Evolutionary conservation across 2,329 filamentous ascomycete genomes (phyloP).

Genomic region (Cyanodermella asteris): DNA sequence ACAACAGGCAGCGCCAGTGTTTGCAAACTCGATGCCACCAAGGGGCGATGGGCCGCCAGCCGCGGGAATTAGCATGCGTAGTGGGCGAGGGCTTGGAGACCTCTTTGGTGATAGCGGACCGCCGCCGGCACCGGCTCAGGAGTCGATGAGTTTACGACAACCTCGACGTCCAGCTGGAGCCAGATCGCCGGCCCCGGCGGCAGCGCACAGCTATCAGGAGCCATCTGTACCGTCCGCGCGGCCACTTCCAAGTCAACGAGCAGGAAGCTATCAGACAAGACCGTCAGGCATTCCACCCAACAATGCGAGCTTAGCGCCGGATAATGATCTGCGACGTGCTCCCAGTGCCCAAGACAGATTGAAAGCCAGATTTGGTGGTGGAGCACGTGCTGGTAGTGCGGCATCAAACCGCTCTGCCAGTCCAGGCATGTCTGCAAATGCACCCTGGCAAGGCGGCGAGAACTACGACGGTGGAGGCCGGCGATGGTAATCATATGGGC

Average conservation of each 20-base stretch:
- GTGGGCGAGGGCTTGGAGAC: too few species aligned
- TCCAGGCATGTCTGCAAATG: too few species aligned
- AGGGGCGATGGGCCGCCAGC: too few species aligned
- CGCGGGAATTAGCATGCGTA: too few species aligned
- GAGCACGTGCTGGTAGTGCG: slow-evolving; percentile 15
- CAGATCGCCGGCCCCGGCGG: too few species aligned
- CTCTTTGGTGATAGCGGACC: slow-evolving; percentile 29
- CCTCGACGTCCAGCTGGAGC: too few species aligned
- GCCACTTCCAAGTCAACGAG: slow-evolving; percentile 49
- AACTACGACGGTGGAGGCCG: too few species aligned
- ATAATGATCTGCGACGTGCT: slow-evolving; percentile 21
- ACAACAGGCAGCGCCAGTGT: slow-evolving; percentile 22
- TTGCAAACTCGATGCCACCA: too few species aligned
- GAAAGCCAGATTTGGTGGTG: slow-evolving; percentile 59
- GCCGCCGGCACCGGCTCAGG: slow-evolving; percentile 10
- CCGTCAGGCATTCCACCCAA: slow-evolving; percentile 15
- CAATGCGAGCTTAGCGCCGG: slow-evolving; percentile 12
- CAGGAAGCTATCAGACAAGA: slow-evolving; percentile 60
- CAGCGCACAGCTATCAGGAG: slow-evolving; percentile 8
- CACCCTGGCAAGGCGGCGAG: too few species aligned
- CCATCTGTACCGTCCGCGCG: slow-evolving; percentile 20
- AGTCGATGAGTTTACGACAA: slow-evolving; percentile 15
- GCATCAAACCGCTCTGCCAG: too few species aligned
- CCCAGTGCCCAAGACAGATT: slow-evolving; percentile 56
- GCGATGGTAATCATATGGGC: too few species aligned